Evolutionary conservation across 371 early-diverging fungal species (phyloP), one percentile per base, ranked within the genome.

Genomic region (Rhizomucor miehei): DNA sequence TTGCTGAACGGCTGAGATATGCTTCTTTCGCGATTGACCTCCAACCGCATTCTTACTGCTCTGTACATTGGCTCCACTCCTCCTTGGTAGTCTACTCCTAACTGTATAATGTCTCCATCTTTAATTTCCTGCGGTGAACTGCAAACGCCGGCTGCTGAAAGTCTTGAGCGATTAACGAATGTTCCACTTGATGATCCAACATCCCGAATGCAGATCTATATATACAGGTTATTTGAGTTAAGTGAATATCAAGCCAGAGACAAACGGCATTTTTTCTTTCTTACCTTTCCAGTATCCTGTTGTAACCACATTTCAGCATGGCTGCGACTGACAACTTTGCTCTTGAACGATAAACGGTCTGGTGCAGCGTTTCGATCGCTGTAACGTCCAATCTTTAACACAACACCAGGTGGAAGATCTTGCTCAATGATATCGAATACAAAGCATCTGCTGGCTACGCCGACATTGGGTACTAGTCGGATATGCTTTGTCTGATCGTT

Each of bases 271-370:
- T 36, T 46, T 20, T 29, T 60, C 77, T 84, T 82, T 60, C 56
- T 52, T 71, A 89, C 91, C 89, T 91, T 85, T 11, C 89, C 89
- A 38, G 49, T 46, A 48, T 81, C 79, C 48, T 83, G 81, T 6
- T 37, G 29, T 29, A 88, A 75, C 91, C 93, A 95, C 16, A 97
- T 65, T 73, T 98, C 95, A 11, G 95, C 95, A 73, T 98, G 98
- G 46, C 84, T 84, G 40, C 98, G 84, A 45, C 88, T 87, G 14
- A 98, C 95, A 34, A 98, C 98, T 63, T 98, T 96, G 66, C 88
- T 87, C 65, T 90, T 89, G 80, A 97, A 97, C 11, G 91, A 86
- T 38, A 92, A 79, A 24, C 90, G 77, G 62, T 87, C 87, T 40
- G 81, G 71, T 13, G 61, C 51, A 25, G 51, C 45, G 23, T 81